Conservation (phyloP, 2,329 filamentous ascomycete species). For the Rhinocladiella similis region DNA sequence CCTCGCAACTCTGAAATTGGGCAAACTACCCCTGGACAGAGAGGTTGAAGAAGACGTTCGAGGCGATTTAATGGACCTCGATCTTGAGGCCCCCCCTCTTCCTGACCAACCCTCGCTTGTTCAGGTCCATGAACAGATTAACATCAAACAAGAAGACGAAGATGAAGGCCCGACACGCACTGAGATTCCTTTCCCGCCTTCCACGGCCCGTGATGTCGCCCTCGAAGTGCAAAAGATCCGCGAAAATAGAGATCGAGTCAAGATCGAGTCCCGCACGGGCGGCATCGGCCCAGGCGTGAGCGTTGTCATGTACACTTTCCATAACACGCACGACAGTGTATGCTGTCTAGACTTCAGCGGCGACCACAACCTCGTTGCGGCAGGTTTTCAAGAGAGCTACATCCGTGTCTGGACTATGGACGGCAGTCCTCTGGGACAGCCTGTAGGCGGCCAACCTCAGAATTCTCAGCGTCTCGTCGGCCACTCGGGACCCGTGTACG, state of each 20-base stretch:
- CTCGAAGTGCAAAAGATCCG: constrained; percentile 93
- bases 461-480: constrained; percentile 79
- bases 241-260: constrained; percentile 89
- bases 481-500: constrained; percentile 85
- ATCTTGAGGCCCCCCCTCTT: constrained; percentile 70
- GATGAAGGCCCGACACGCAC: constrained; percentile 77
- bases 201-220: constrained; percentile 82
- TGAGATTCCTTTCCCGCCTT: constrained; percentile 83
- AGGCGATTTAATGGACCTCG: constrained; percentile 82
- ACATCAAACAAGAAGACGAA: constrained; percentile 80
- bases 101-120: constrained; percentile 72
- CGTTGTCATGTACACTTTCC: constrained; percentile 97
- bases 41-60: constrained; percentile 83
- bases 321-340: constrained; percentile 90
- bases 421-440: constrained; percentile 74
- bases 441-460: constrained; percentile 62
- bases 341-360: constrained; percentile 96
- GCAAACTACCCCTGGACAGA: constrained; percentile 77
- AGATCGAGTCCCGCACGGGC: constrained; percentile 79
- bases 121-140: constrained; percentile 83
- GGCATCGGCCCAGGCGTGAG: constrained; percentile 81
- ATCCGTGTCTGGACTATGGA: constrained; percentile 93
- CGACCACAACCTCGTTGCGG: constrained; percentile 82
- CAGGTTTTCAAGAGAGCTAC: constrained; percentile 89
- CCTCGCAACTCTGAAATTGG: constrained; percentile 68